These are phyloP conservation scores for Emmonsia crescens DNA, from an alignment of 2,329 filamentous ascomycete species.

Conservation along the genomic window DNA sequence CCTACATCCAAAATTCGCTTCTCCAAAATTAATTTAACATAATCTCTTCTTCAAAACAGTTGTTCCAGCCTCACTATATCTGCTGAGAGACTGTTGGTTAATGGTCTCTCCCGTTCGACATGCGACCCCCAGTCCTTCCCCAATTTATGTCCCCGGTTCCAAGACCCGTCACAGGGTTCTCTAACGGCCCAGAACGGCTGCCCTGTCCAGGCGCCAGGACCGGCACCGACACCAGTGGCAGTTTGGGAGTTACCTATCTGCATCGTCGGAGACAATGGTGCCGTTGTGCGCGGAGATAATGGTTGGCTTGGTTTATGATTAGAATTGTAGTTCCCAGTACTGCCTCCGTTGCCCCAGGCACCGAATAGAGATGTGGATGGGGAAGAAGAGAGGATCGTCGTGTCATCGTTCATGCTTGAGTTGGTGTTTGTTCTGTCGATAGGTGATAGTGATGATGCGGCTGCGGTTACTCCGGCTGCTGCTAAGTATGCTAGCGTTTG, in stretches of 20 bases:
- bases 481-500: slow-evolving; percentile 30
- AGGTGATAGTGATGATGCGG: slow-evolving; percentile 20
- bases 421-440: slow-evolving; percentile 8
- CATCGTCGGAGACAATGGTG: slow-evolving; percentile 12
- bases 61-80: slow-evolving; percentile 3
- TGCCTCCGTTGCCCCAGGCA: slow-evolving; percentile 6
- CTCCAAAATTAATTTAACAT: not conserved
- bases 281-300: slow-evolving; percentile 7
- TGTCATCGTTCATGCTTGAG: slow-evolving; percentile 9
- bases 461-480: slow-evolving; percentile 17
- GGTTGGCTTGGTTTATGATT: slow-evolving; percentile 1
- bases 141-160: slow-evolving; percentile 28
- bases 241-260: not conserved
- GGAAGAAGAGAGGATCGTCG: not conserved
- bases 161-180: slow-evolving; percentile 35
- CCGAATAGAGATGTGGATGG: slow-evolving; percentile 12
- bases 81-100: not conserved
- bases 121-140: slow-evolving; percentile 38
- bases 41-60: slow-evolving; percentile 1
- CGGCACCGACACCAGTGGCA: not conserved
- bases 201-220: not conserved
- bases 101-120: slow-evolving; percentile 31
- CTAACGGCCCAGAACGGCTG: slow-evolving; percentile 28
- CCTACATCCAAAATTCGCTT: not conserved
- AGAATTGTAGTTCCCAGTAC: slow-evolving; percentile 5